phyloP scores from a whole-genome alignment of 2,329 filamentous ascomycete genomes.

The Fusarium sp. region DNA sequence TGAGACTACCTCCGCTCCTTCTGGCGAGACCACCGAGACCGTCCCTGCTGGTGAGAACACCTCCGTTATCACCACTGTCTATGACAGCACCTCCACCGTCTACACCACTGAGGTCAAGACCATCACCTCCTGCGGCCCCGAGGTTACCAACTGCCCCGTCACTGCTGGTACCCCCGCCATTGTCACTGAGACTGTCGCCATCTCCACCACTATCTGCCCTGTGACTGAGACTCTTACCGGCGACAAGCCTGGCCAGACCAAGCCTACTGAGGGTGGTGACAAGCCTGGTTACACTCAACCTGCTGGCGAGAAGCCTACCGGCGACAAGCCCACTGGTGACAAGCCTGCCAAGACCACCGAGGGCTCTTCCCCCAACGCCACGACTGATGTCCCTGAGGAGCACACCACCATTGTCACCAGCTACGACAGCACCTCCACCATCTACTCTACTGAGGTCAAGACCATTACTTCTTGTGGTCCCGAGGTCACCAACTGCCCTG shows the following conservation, averaged over 20 bases:
- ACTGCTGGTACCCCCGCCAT: slow-evolving; percentile 54
- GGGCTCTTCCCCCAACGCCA: slow-evolving; percentile 30
- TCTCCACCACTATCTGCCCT: slow-evolving; percentile 69
- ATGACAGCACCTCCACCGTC: slow-evolving; percentile 58
- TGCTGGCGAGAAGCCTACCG: slow-evolving; percentile 23
- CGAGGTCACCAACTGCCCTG: slow-evolving; percentile 58
- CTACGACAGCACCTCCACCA: slow-evolving; percentile 20
- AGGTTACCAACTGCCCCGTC: slow-evolving; percentile 61
- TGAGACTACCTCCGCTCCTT: slow-evolving; percentile 55
- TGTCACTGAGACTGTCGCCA: slow-evolving; percentile 61
- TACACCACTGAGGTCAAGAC: slow-evolving; percentile 59
- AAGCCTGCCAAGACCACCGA: slow-evolving; percentile 26
- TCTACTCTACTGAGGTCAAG: slow-evolving; percentile 29
- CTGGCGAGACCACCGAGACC: background rate
- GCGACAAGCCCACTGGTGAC: background rate
- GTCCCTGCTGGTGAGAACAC: slow-evolving; percentile 22
- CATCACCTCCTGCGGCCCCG: slow-evolving; percentile 58
- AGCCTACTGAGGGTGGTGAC: slow-evolving; percentile 12
- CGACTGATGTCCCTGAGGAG: slow-evolving; percentile 38
- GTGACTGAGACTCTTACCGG: slow-evolving; percentile 59
- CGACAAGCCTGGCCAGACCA: slow-evolving; percentile 17
- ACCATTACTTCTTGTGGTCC: slow-evolving; percentile 39
- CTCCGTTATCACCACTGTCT: slow-evolving; percentile 46
- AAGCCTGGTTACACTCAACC: slow-evolving; percentile 1
- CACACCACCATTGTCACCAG: slow-evolving; percentile 29